Evolutionary conservation across 2,329 filamentous ascomycete species (phyloP).

Genomic region (Rugonectria rugulosa): DNA sequence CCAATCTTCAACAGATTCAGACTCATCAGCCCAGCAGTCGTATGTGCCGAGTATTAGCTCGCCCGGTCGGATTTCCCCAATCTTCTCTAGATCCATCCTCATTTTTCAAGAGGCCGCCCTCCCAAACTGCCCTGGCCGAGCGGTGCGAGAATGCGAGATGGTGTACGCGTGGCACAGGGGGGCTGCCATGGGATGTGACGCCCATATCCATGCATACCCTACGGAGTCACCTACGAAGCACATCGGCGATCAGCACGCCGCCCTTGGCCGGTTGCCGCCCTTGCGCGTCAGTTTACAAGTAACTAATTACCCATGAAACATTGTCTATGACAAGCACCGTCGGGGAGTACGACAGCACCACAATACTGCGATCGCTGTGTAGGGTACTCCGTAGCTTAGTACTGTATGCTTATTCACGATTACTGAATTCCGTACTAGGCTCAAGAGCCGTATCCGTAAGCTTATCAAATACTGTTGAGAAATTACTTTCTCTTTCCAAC

Average conservation of each 20-base stretch:
- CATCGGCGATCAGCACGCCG: not conserved
- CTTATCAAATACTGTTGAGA: no score
- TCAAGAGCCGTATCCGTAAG: no score
- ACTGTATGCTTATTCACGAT: no score
- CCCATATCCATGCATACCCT: conserved; percentile 1
- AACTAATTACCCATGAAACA: no score
- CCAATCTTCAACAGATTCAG: not conserved
- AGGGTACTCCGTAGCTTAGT: no score
- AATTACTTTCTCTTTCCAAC: no score
- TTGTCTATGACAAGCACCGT: conserved; percentile 1
- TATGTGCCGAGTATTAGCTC: not conserved
- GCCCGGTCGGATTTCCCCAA: not conserved
- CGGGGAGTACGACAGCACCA: not conserved
- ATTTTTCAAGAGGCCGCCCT: not conserved
- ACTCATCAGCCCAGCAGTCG: no score
- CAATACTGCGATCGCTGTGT: not conserved
- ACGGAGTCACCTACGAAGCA: no score
- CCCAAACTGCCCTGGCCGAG: not conserved
- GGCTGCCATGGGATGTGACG: not conserved
- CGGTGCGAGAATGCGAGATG: not conserved
- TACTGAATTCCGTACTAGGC: no score
- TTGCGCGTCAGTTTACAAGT: not conserved
- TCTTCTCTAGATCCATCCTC: not conserved
- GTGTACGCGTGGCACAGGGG: conserved; percentile 1
- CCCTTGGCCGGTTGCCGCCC: not conserved